Base-by-base conservation (phyloP, 78 protist species). In the Dictyostelium citrinum region DNA sequence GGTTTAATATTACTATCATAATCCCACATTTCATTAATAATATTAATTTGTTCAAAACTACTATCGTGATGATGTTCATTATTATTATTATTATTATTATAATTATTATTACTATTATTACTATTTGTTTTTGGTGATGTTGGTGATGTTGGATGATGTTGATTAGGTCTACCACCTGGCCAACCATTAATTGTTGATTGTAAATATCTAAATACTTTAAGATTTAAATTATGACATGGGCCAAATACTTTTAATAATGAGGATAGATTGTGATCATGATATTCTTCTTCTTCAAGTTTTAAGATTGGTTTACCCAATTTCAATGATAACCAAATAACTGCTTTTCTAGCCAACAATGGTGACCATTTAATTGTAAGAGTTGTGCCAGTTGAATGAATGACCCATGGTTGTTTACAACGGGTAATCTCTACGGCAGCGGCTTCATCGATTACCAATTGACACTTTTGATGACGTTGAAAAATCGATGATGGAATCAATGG, bases 111-210 rank as follows among this genome's bases (percentile, higher is more conserved):
- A 49, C 16, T 49, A 49, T 49, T 6, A 81, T 6, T 10, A 81
- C 39, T 33, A 51, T 37, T 58, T 7, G 0, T 29, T 17, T 33
- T 81, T 22, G 22, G n/a, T 17, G 39, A 16, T 3, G 29, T 35
- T 61, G 78, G 83, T 12, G 82, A 27, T 12, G 93, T 45, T 33
- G 77, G 43, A 39, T 43, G 27, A 31, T n/a, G 35, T 43, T 75
- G 81, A 31, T 7, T n/a, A n/a, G 96, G 82, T 51, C 91, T 58
- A 45, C 96, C 96, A 8, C 96, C 96, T 41, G 96, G 96, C 96
- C 96, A 93, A 16, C 96, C 96, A 60, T 60, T 86, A 33, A 93
- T 72, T 3, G 96, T 85, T 17, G 86, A 58, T 72, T 85, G 76
- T n/a, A 93, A 35, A 37, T 93, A 61, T 33, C 86, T 27, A 14